phyloP scores from a whole-genome alignment of 768 basidiomycete species.

The Boletus rubroflammeus region DNA sequence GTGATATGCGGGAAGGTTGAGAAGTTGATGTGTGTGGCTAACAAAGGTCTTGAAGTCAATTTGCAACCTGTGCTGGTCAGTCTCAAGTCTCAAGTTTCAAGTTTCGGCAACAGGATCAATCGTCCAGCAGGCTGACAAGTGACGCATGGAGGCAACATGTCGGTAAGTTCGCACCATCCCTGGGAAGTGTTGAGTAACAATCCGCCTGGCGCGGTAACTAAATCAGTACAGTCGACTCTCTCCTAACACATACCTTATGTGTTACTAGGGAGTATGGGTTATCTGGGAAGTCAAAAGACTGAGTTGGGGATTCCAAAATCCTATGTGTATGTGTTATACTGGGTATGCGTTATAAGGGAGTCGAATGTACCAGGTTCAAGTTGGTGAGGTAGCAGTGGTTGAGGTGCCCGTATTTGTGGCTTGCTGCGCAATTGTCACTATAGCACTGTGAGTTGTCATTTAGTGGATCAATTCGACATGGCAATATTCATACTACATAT shows the following conservation, averaged over 20 bases:
- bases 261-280: too few relatives aligned
- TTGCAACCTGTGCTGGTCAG: background rate
- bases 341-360: too few relatives aligned
- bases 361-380: too few relatives aligned
- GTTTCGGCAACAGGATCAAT: background rate
- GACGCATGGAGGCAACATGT: background rate
- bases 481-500: background rate
- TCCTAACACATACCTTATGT: too few relatives aligned
- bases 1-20: background rate
- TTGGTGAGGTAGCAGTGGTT: background rate
- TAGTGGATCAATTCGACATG: background rate
- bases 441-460: background rate
- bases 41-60: background rate
- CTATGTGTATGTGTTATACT: too few relatives aligned
- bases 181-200: slow-evolving; percentile 8
- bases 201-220: background rate
- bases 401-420: background rate
- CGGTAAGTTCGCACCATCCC: slow-evolving; percentile 1
- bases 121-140: background rate
- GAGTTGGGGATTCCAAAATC: too few relatives aligned
- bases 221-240: too few relatives aligned
- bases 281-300: too few relatives aligned
- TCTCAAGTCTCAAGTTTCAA: background rate
- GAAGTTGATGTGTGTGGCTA: background rate
- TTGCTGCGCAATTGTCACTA: background rate